phyloP scores from a whole-genome alignment of 1,284 basidiomycete species.

The Melanopsichium pennsylvanicum region DNA sequence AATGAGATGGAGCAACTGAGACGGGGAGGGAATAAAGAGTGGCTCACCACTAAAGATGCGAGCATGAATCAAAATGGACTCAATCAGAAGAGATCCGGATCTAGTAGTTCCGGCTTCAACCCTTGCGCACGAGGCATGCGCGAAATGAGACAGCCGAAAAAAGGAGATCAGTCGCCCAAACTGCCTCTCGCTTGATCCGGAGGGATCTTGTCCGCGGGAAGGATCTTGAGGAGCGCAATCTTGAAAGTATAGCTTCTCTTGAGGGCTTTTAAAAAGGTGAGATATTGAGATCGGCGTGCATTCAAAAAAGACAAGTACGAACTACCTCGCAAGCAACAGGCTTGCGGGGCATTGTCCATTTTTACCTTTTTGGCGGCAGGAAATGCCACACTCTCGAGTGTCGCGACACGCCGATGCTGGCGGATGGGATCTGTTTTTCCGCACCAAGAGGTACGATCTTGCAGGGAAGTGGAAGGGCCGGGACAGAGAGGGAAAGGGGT shows the following conservation, averaged over 20 bases:
- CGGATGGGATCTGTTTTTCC: slow-evolving; percentile 6
- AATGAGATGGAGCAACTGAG: slow-evolving; percentile 35
- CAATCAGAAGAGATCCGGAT: not conserved
- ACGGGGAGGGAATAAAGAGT: slow-evolving; percentile 19
- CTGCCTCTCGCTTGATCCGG: too few species aligned
- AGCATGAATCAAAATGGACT: not conserved
- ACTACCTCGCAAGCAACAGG: slow-evolving; percentile 1
- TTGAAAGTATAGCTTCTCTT: slow-evolving; percentile 36
- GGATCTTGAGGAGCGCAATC: not conserved
- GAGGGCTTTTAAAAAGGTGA: slow-evolving; percentile 11
- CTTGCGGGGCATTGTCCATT: slow-evolving; percentile 5
- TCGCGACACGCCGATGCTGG: slow-evolving; percentile 26
- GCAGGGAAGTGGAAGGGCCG: not conserved
- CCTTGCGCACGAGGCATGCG: not conserved
- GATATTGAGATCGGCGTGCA: slow-evolving; percentile 32
- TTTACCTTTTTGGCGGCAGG: slow-evolving; percentile 42
- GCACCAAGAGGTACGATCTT: not conserved
- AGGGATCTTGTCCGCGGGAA: not conserved
- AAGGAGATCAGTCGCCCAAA: too few species aligned
- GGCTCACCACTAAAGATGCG: not conserved
- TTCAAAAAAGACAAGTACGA: slow-evolving; percentile 26
- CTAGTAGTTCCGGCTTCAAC: not conserved
- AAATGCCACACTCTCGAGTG: slow-evolving; percentile 41
- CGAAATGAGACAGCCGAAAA: not conserved
- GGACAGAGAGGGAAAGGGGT: not conserved